phyloP scores from a whole-genome alignment of 2,329 filamentous ascomycete species.

The Neonectria punicea region DNA sequence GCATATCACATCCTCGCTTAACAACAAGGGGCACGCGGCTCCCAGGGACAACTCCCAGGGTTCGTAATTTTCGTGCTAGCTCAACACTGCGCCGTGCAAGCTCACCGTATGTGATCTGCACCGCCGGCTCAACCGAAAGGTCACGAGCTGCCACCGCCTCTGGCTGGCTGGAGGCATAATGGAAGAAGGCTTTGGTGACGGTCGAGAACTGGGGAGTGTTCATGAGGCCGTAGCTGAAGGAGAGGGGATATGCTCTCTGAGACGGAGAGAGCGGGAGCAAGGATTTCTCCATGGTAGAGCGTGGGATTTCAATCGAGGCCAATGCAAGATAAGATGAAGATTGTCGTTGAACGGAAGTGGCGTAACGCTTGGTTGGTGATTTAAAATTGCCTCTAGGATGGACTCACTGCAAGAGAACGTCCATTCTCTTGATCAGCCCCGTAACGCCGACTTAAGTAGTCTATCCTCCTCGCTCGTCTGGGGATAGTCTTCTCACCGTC shows the following conservation, averaged over 20 bases:
- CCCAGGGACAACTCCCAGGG: slow-evolving; percentile 54
- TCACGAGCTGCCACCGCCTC: slow-evolving; percentile 52
- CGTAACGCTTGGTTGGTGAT: not conserved
- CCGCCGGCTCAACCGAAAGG: slow-evolving; percentile 42
- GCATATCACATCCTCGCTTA: slow-evolving; percentile 65
- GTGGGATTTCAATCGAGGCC: not conserved
- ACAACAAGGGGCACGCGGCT: slow-evolving; percentile 65
- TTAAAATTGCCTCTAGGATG: not conserved
- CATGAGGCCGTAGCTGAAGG: slow-evolving; percentile 35
- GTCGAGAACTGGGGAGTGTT: slow-evolving; percentile 43
- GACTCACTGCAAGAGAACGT: not conserved
- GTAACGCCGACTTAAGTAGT: not conserved
- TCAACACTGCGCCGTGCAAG: slow-evolving; percentile 49
- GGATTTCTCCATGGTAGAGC: not conserved
- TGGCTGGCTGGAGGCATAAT: slow-evolving; percentile 51
- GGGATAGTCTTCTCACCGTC: not conserved
- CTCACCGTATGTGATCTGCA: slow-evolving; percentile 57
- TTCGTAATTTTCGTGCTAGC: slow-evolving; percentile 53
- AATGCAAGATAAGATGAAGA: not conserved
- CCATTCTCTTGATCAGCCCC: not conserved
- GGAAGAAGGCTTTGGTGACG: slow-evolving; percentile 50
- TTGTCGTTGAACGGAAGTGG: not conserved
- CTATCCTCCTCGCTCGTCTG: not conserved
- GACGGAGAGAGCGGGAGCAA: not conserved
- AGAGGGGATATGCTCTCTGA: not conserved